Base-by-base conservation (phyloP, 2,329 filamentous ascomycete species). In the Neofusicoccum umdonicola region DNA sequence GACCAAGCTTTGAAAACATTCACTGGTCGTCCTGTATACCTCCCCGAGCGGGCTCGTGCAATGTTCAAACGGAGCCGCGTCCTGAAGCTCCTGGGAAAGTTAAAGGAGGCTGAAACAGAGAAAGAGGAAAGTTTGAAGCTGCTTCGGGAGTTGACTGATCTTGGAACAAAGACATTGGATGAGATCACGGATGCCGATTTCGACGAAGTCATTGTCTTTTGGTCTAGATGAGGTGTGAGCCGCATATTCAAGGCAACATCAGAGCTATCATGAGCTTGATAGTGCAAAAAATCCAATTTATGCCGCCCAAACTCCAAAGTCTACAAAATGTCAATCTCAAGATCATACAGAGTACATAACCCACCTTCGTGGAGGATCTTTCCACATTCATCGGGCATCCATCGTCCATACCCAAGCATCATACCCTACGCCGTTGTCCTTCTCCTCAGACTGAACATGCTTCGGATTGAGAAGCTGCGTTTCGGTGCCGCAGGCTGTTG, bases 161-260 rank as follows among this genome's bases (percentile, higher is more conserved):
- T 41, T 13, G 34, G 5, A 22, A 27, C 1, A 8, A 34, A 35
- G 27, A 15, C 58, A 3, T 48, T 13, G 37, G n/a, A 34, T 15
- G n/a, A 63, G 2, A 31, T 61, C 3, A 5, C 17, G 8, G 37
- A 54, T 17, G 35, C 15, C 4, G 65, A 66, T 22, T 66, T 66
- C 8, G 62, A 65, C 39, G 34, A 61, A 9, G 31, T 35, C 4
- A 39, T 66, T 8, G 54, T 45, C 12, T 66, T 66, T 44, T 66
- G 65, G 65, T 64, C 62, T 2, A 58, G 51, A 44, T 66, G 42
- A 61, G 35, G 31, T 11, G 13, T 17, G 41, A 17, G 13, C 41
- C 13, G 6, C 4, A 31, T 31, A 5, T 5, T 31, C 27, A 5
- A 5, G 27, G 27, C 1, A 31, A 31, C 27, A 31, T 31, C 27